Base-by-base conservation (phyloP, 2,329 filamentous ascomycete species). In the Xylaria sp. region DNA sequence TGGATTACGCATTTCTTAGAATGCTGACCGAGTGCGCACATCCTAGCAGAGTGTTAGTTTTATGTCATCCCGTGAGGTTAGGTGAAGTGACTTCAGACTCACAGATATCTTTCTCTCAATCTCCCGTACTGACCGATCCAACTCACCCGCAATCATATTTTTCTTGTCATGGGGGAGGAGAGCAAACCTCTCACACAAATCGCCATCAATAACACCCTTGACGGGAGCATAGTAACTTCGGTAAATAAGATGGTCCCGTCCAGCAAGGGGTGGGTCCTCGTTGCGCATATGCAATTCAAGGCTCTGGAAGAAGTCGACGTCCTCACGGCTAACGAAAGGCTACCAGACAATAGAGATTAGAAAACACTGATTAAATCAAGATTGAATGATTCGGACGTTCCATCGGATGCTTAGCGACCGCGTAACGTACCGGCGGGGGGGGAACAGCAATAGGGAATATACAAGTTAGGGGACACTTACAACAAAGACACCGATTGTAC, bases 241-340 rank as follows among this genome's bases (percentile, higher is more conserved):
- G 76, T 96, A 99, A 72, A 97, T 96, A 46, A 99, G 82, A 77
- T 99, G 95, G 75, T 99, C 96, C 67, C 96, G 86, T 41, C 95
- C 96, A 19, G 92, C 91, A 47, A 99, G 80, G 7, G 94, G 94
- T 35, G 93, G 85, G 72, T 97, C 93, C 73, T 97, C 92, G 11
- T 85, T 87, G 48, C 94, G 86, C 74, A 99, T 83, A 72, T 96
- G 91, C 73, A 90, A 88, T 78, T 99, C 95, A 23, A 99, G 83
- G 63, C 87, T 92, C 76, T 97, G 93, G 85, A 99, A 99, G 79
- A 99, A 98, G 76, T 98, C 95, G 51, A 96, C 91, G 71, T 98
- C 94, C 73, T 98, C 93, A 37, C 96, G 90, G 65, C 89, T 90
- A 47, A 93, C 82, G 73, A 99, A 98, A 0, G 96, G 95, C 59